phyloP scores from a whole-genome alignment of 352 stramenopile genomes.

The Pythium guiyangense region DNA sequence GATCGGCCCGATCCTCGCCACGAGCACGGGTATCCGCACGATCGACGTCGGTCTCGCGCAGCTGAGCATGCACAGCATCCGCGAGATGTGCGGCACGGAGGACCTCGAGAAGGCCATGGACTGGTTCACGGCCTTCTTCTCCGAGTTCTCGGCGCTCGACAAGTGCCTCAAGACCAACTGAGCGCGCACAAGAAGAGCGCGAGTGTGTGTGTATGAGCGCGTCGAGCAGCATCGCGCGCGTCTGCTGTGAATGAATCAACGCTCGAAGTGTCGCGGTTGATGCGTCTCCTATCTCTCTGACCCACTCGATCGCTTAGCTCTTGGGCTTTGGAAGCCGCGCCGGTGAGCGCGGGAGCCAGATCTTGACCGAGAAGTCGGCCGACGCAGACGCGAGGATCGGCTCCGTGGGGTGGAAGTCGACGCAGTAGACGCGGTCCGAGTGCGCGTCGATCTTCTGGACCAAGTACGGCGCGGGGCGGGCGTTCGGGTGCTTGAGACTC shows the following conservation, averaged over 20 bases:
- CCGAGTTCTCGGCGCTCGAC: conserved; percentile 89
- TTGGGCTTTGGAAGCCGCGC: conserved; percentile 57
- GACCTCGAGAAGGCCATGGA: conserved; percentile 79
- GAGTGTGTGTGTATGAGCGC: too few relatives aligned
- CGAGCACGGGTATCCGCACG: conserved; percentile 93
- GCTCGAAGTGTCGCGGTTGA: too few relatives aligned
- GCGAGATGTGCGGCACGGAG: conserved; percentile 93
- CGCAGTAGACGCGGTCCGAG: conserved; percentile 86
- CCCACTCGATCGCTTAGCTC: conserved; percentile 25
- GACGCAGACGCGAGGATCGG: conserved; percentile 83
- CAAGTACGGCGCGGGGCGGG: conserved; percentile 48
- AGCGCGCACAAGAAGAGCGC: too few relatives aligned
- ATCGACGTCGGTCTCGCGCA: conserved; percentile 97
- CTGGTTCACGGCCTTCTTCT: conserved; percentile 93
- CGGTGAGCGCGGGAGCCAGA: conserved; percentile 74
- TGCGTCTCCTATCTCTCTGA: neutral
- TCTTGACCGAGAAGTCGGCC: conserved; percentile 83
- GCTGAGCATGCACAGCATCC: conserved; percentile 97
- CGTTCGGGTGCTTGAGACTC: conserved; percentile 45
- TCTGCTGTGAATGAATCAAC: too few relatives aligned
- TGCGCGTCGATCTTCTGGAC: conserved; percentile 85
- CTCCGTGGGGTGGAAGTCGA: conserved; percentile 84
- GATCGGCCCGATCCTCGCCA: conserved; percentile 96
- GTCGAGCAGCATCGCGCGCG: too few relatives aligned
- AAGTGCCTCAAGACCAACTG: conserved; percentile 73